Conservation (phyloP, 108 stramenopile species). For the Nitzschia sp. region DNA sequence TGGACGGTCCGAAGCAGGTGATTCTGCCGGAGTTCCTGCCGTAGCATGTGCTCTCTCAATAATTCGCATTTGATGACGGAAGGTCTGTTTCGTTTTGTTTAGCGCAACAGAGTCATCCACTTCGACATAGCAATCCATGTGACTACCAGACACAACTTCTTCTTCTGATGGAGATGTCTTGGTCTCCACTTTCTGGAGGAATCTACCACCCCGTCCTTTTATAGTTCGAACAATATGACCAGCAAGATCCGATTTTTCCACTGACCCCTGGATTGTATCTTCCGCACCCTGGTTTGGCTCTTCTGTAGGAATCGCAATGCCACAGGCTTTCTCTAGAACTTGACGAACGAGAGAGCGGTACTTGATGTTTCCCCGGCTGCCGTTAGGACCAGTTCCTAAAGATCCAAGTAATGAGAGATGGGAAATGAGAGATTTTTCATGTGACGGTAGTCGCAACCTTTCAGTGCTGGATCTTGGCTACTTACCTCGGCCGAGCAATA, state of each 20-base stretch:
- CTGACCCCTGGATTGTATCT: neutral
- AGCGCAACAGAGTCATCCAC: conserved; percentile 1
- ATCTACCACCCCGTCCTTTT: neutral
- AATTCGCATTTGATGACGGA: neutral
- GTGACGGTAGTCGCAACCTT: no score
- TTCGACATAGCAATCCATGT: neutral
- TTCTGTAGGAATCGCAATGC: neutral
- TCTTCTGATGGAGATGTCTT: neutral
- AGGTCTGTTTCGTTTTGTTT: conserved; percentile 3
- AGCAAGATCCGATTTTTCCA: neutral
- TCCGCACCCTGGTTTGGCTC: neutral
- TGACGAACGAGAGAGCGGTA: neutral
- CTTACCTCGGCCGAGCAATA: neutral
- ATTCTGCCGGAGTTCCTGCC: neutral
- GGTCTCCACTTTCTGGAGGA: neutral
- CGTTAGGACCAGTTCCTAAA: conserved; percentile 3
- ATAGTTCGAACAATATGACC: conserved; percentile 1
- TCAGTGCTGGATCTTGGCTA: neutral
- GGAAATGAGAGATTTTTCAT: no score
- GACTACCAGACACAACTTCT: neutral
- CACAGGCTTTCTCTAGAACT: neutral
- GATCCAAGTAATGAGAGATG: no score
- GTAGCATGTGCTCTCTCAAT: neutral
- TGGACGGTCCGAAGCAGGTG: no score
- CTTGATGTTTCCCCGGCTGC: neutral